Base-by-base conservation (phyloP, 2,329 filamentous ascomycete species). In the Pseudocercospora musae region DNA sequence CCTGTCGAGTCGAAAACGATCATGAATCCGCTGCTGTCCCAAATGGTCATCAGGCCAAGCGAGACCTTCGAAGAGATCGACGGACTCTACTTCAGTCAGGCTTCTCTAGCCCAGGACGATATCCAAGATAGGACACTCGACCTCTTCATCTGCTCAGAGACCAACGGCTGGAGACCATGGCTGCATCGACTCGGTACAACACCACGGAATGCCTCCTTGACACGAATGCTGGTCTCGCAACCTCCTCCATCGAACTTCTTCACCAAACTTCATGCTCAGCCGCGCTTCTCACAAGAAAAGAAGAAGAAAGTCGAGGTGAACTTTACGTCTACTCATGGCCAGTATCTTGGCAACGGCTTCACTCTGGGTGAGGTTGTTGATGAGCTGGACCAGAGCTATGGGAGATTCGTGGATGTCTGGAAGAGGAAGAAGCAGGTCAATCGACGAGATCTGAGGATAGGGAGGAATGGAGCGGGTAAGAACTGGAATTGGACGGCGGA, bases 101-200 rank as follows among this genome's bases (percentile, higher is more conserved):
- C 23, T 9, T 50, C 48, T 3, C 20, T 27, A 15, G 9, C 48
- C 21, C 48, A 50, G 11, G 2, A 1, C 48, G 48, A 50, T 15
- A 4, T 50, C 10, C 48, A 50, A n/a, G 29, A 50, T 23, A 50
- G 29, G 15, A 50, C 48, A 2, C 52, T 55, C 33, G 29, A 55
- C 27, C n/a, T 55, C 52, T 55, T 55, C 52, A 55, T 55, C n/a
- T 33, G 52, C 29, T 55, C 52, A 33, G 52, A 55, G 40, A 55
- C 48, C 8, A 27, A 27, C 21, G 48, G 23, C 3, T 27, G 15
- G 20, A 50, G 29, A 50, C 48, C 48, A 1, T 50, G 48, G 48
- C 21, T 50, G 9, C 29, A 11, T 10, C 52, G 52, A 25, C 33
- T 37, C 27, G 9, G n/a, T 6, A 40, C 3, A n/a, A 11, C 52